These are phyloP conservation scores for maize (Zea mays) DNA, from an alignment of 176 grass and related monocot genomes.

Conservation along the genomic window Zm-B73-REFERENCE-NAM-5.0 NC_050103.1:96600501-96601000, in stretches of 20 bases:
- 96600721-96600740: slow-evolving; percentile 44
- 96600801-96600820: not conserved
- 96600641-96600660: not conserved
- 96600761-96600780: not conserved
- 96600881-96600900: not conserved
- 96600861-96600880: not conserved
- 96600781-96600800: not conserved
- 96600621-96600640: not conserved
- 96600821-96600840: not conserved
- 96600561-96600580: not conserved
- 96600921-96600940: not conserved
- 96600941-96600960: not conserved
- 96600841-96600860: not conserved
- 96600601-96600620: not conserved
- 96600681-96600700: slow-evolving; percentile 1
- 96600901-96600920: not conserved
- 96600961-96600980: not conserved
- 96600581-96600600: not conserved
- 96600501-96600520: not conserved
- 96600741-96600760: slow-evolving; percentile 27
- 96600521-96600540: slow-evolving; percentile 2
- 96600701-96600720: slow-evolving; percentile 32
- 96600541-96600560: slow-evolving; percentile 15
- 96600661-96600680: slow-evolving; percentile 22
- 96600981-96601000: too few species aligned